These are phyloP conservation scores for Flaveria robusta DNA, from an alignment of 129 eudicot genomes.

Conservation along the genomic window DNA sequence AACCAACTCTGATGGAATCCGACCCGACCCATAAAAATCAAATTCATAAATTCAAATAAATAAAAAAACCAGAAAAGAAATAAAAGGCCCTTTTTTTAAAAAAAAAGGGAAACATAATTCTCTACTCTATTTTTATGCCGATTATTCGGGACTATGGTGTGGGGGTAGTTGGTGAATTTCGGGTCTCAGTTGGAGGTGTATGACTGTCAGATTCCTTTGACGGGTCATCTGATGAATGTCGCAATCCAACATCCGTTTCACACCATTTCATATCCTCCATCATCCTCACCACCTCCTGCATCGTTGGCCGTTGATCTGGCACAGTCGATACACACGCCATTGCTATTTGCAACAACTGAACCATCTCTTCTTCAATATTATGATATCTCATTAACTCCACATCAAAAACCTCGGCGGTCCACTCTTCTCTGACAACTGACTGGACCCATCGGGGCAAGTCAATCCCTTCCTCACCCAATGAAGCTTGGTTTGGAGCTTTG, in stretches of 20 bases:
- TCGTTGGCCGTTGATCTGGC: constrained; percentile 81
- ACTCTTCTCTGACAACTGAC: constrained; percentile 80
- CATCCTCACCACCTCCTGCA: constrained; percentile 82
- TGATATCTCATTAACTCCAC: constrained; percentile 77
- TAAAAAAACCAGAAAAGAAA: constrained; percentile 31
- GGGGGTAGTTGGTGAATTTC: constrained; percentile 54
- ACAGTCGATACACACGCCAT: constrained; percentile 81
- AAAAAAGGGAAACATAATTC: constrained; percentile 30
- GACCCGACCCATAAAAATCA: constrained; percentile 27
- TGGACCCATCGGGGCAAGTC: constrained; percentile 97
- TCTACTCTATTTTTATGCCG: constrained; percentile 20
- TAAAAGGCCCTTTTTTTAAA: neutral
- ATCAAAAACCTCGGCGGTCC: constrained; percentile 96
- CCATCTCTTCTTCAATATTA: constrained; percentile 90
- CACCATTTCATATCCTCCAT: constrained; percentile 73
- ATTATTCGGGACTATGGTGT: constrained; percentile 50
- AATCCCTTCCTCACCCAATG: constrained; percentile 87
- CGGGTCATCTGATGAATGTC: constrained; percentile 85
- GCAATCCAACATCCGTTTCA: constrained; percentile 71
- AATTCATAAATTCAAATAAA: constrained; percentile 27
- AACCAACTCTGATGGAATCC: constrained; percentile 33
- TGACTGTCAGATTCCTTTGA: constrained; percentile 80
- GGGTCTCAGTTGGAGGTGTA: constrained; percentile 68
- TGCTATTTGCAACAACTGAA: constrained; percentile 81
- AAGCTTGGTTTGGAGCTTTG: constrained; percentile 87